phyloP scores from a whole-genome alignment of 2,329 filamentous ascomycete genomes.

The Bertia moriformis region DNA sequence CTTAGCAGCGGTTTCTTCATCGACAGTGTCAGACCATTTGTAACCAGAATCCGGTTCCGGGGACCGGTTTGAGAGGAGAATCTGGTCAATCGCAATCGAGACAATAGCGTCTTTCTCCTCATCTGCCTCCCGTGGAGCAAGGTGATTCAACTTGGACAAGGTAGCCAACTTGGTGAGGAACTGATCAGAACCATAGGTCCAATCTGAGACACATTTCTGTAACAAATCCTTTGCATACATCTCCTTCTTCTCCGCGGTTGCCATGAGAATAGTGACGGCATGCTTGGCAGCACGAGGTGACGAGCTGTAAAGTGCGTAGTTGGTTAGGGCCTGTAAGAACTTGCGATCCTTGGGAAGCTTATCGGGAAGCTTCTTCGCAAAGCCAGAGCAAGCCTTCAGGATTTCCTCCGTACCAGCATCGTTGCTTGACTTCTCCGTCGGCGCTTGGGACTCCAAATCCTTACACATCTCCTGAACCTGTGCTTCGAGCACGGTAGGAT shows the following conservation, averaged over 20 bases:
- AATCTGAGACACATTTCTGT: conserved; percentile 38
- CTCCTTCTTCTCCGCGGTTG: conserved; percentile 43
- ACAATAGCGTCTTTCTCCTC: conserved; percentile 38
- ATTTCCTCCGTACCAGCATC: conserved; percentile 40
- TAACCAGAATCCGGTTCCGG: conserved; percentile 22
- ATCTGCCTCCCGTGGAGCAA: conserved; percentile 35
- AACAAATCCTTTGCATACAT: conserved; percentile 50
- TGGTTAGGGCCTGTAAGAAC: conserved; percentile 40
- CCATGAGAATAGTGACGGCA: conserved; percentile 46
- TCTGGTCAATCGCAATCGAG: conserved; percentile 37
- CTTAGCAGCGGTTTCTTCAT: conserved; percentile 42
- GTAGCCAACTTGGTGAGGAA: conserved; percentile 33
- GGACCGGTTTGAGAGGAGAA: conserved; percentile 32
- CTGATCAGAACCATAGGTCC: conserved; percentile 33
- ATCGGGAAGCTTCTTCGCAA: conserved; percentile 42
- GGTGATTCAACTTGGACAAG: conserved; percentile 35
- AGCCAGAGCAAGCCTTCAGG: conserved; percentile 49
- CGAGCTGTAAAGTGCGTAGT: conserved; percentile 41
- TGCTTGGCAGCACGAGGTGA: conserved; percentile 49
- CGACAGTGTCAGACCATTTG: conserved; percentile 28
- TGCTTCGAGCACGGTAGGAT: conserved; percentile 50
- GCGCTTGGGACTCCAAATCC: conserved; percentile 44
- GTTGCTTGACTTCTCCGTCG: conserved; percentile 33
- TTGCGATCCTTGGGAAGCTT: conserved; percentile 46
- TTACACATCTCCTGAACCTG: conserved; percentile 53